These are phyloP conservation scores for Yamadazyma dushanensis DNA, from an alignment of 1,139 yeast genomes.

Conservation along the genomic window DNA sequence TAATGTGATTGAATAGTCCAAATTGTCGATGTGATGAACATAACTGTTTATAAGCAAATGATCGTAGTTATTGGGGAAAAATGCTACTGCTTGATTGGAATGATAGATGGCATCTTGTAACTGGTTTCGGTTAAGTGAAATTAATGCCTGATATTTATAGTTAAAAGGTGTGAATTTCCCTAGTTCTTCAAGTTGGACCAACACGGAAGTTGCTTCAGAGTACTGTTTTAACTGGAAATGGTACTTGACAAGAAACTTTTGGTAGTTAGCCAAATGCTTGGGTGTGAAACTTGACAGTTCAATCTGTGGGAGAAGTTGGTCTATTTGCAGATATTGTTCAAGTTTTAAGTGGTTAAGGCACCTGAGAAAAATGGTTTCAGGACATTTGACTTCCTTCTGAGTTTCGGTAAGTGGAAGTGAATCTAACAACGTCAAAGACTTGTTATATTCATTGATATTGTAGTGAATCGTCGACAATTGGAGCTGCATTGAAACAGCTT, in stretches of 20 bases:
- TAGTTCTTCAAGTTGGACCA: not conserved
- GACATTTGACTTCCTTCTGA: not conserved
- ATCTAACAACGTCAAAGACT: constrained; percentile 4
- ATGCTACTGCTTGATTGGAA: constrained; percentile 6
- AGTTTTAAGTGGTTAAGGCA: constrained; percentile 2
- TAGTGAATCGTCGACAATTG: constrained; percentile 5
- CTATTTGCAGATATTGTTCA: not conserved
- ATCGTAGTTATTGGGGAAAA: constrained; percentile 8
- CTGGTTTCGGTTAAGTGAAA: constrained; percentile 5
- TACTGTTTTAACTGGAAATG: not conserved
- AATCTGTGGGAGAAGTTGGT: not conserved
- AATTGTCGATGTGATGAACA: not conserved
- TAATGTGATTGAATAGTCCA: constrained; percentile 4
- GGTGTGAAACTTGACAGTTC: too few relatives aligned
- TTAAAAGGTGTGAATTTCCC: constrained; percentile 1
- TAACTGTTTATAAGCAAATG: constrained; percentile 3
- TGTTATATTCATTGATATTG: constrained; percentile 6
- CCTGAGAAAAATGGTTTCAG: constrained; percentile 3
- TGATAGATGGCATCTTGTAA: constrained; percentile 4
- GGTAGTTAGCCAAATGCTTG: not conserved
- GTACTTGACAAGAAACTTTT: constrained; percentile 1
- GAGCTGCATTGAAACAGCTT: not conserved
- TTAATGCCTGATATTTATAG: constrained; percentile 6
- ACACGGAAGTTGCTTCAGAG: not conserved
- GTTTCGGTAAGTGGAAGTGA: too few relatives aligned